Conservation (phyloP, 148 eudicot species). For the Oxyria digyna region DNA sequence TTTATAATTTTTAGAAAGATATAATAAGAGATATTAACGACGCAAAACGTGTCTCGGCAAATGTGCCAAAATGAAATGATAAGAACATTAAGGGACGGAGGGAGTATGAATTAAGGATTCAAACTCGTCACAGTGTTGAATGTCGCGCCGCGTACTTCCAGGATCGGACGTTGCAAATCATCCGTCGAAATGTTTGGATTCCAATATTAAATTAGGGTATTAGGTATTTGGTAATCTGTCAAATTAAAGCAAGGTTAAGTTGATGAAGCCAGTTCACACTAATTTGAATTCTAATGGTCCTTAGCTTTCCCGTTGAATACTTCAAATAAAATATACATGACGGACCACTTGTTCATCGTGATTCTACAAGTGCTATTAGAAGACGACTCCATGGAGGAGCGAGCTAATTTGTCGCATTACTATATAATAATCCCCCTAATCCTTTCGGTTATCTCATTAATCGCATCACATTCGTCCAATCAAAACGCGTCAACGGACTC, state of each 20-base stretch:
- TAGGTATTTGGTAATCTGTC: slow-evolving; percentile 9
- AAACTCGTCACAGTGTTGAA: background rate
- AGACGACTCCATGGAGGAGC: background rate
- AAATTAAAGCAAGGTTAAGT: background rate
- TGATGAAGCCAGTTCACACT: slow-evolving; percentile 4
- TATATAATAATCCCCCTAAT: background rate
- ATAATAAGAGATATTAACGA: too few species aligned
- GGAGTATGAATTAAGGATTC: too few species aligned
- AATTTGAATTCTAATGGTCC: background rate
- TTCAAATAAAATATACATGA: background rate
- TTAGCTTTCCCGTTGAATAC: background rate
- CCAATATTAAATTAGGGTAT: background rate
- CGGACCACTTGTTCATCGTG: slow-evolving; percentile 7
- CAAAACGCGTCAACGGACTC: slow-evolving; percentile 9
- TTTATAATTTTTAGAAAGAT: too few species aligned
- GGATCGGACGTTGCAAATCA: background rate
- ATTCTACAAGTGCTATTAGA: slow-evolving; percentile 1
- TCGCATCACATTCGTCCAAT: slow-evolving; percentile 6
- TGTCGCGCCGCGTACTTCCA: background rate
- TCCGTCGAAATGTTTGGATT: background rate
- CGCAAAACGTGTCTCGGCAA: too few species aligned
- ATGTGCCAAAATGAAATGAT: too few species aligned
- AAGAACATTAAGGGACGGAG: too few species aligned
- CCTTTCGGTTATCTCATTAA: slow-evolving; percentile 1
- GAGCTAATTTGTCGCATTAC: slow-evolving; percentile 11